phyloP scores from a whole-genome alignment of 108 stramenopile species.

The Skeletonema menzelii region DNA sequence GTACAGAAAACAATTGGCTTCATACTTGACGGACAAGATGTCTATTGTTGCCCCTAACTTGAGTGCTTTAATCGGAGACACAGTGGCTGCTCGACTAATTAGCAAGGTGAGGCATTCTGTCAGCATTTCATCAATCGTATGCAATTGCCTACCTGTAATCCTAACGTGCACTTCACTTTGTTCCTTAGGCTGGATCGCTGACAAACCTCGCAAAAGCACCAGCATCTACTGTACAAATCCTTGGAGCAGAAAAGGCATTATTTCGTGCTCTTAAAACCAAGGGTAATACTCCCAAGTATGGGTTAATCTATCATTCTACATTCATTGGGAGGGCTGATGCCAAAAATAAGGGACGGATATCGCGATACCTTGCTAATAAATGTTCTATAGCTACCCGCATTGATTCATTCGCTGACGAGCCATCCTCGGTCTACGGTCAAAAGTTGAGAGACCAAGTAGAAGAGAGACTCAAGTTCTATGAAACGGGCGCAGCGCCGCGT shows the following conservation, averaged over 20 bases:
- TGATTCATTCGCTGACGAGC: slow-evolving; percentile 96
- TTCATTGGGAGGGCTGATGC: slow-evolving; percentile 99
- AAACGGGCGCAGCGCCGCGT: slow-evolving; percentile 96
- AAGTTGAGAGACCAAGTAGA: slow-evolving; percentile 99
- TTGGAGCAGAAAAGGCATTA: slow-evolving; percentile 99
- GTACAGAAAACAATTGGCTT: slow-evolving; percentile 91
- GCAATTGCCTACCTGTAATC: not conserved
- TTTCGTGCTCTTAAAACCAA: slow-evolving; percentile 99
- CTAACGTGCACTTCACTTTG: not conserved
- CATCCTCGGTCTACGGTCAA: slow-evolving; percentile 93
- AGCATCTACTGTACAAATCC: slow-evolving; percentile 99
- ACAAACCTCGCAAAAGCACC: slow-evolving; percentile 98
- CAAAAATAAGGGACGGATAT: slow-evolving; percentile 99
- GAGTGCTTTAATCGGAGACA: slow-evolving; percentile 96
- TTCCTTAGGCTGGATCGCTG: slow-evolving; percentile 87
- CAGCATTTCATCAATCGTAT: not conserved
- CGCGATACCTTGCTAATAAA: slow-evolving; percentile 99
- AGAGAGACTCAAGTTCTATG: slow-evolving; percentile 98
- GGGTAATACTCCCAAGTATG: slow-evolving; percentile 99
- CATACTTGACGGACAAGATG: slow-evolving; percentile 97
- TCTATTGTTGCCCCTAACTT: slow-evolving; percentile 97
- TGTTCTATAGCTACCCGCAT: slow-evolving; percentile 99
- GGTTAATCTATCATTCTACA: slow-evolving; percentile 98
- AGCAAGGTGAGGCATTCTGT: slow-evolving; percentile 83
- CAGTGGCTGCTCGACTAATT: slow-evolving; percentile 98